These are phyloP conservation scores for Artomyces pyxidatus DNA, from an alignment of 768 basidiomycete species.

Conservation along the genomic window DNA sequence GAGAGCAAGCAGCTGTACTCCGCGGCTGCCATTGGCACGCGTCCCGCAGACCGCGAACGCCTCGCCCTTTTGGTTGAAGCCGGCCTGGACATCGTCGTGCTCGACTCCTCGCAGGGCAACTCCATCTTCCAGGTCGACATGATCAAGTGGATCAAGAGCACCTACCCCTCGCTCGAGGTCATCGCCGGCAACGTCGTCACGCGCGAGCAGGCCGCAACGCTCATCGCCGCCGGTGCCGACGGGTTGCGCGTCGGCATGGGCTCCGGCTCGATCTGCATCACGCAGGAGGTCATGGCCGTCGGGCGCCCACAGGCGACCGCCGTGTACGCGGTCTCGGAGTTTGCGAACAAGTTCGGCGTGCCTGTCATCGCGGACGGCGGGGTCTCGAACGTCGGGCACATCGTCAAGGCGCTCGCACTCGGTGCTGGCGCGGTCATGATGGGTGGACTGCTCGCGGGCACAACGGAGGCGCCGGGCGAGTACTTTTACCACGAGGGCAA, in stretches of 20 bases:
- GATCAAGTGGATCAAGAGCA: constrained; percentile 86
- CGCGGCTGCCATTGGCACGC: constrained; percentile 92
- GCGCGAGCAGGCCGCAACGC: constrained; percentile 89
- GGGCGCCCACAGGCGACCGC: constrained; percentile 97
- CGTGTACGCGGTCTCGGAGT: constrained; percentile 95
- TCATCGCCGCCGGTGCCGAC: constrained; percentile 93
- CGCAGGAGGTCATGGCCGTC: constrained; percentile 99
- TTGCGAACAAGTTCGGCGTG: constrained; percentile 86
- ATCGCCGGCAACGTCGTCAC: constrained; percentile 98
- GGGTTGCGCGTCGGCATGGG: constrained; percentile 98
- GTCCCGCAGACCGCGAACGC: constrained; percentile 79
- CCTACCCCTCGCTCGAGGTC: constrained; percentile 81
- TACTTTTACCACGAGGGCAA: constrained; percentile 99
- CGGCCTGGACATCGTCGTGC: constrained; percentile 88
- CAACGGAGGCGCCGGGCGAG: constrained; percentile 95
- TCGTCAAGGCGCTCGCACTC: constrained; percentile 91
- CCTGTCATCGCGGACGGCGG: constrained; percentile 98
- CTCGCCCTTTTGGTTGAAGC: constrained; percentile 84
- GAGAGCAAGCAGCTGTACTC: constrained; percentile 92
- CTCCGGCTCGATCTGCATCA: constrained; percentile 97
- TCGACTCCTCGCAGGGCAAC: constrained; percentile 97
- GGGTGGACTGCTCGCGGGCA: constrained; percentile 93
- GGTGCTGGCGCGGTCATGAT: constrained; percentile 99
- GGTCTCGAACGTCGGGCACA: constrained; percentile 90
- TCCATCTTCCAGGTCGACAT: constrained; percentile 91